Conservation (phyloP, 148 eudicot genomes). For the Silene latifolia region DNA sequence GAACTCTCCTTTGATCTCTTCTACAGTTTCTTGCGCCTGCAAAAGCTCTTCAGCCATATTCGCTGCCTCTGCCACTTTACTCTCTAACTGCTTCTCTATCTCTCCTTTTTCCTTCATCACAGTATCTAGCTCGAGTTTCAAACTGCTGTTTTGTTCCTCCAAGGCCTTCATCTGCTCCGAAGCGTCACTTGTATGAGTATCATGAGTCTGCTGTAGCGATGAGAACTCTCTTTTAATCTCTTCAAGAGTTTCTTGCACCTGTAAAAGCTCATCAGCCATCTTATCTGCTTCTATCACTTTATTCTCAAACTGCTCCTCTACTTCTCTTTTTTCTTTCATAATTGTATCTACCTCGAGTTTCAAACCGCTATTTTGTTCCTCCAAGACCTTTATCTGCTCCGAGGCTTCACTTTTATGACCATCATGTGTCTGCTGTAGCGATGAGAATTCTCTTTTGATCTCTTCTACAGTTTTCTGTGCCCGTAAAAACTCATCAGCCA, state of each 20-base stretch:
- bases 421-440: conserved; percentile 36
- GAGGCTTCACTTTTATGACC: conserved; percentile 35
- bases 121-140: conserved; percentile 44
- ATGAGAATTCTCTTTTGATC: conserved; percentile 38
- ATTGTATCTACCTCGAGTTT: conserved; percentile 42
- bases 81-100: conserved; percentile 32
- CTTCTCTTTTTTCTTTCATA: conserved; percentile 35
- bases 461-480: neutral
- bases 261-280: conserved; percentile 31
- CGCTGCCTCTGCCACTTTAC: conserved; percentile 31
- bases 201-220: conserved; percentile 36
- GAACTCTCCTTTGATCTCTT: conserved; percentile 43
- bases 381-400: conserved; percentile 29
- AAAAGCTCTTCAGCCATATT: conserved; percentile 33
- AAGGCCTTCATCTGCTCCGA: conserved; percentile 31
- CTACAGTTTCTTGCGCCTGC: conserved; percentile 30
- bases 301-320: conserved; percentile 33
- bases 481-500: neutral
- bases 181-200: conserved; percentile 32
- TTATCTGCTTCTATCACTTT: conserved; percentile 34
- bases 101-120: conserved; percentile 37
- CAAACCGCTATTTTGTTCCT: conserved; percentile 32
- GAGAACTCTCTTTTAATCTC: conserved; percentile 44
- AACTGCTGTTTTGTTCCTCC: conserved; percentile 30
- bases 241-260: conserved; percentile 33